Evolutionary conservation across 768 basidiomycete species (phyloP).

Genomic region (Lentinus brumalis): DNA sequence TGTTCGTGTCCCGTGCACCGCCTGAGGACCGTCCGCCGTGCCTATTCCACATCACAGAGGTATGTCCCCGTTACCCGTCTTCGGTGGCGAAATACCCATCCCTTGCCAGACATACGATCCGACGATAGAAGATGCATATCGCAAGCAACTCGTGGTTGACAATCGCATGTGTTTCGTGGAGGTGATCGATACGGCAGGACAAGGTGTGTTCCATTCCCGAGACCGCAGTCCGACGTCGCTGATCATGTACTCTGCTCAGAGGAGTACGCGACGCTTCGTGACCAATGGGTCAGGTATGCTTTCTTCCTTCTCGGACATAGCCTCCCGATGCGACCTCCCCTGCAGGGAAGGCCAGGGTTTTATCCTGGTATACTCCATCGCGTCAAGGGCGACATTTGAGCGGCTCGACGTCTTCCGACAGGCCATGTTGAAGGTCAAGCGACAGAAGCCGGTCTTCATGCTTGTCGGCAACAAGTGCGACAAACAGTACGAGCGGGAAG

Average conservation of each 20-base stretch:
- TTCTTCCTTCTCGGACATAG: slow-evolving; percentile 9
- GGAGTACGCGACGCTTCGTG: slow-evolving; percentile 94
- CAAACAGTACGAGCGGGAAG: slow-evolving; percentile 88
- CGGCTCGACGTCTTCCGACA: slow-evolving; percentile 88
- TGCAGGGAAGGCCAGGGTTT: slow-evolving; percentile 95
- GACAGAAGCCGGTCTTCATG: slow-evolving; percentile 85
- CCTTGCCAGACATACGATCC: slow-evolving; percentile 86
- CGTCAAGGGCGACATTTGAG: slow-evolving; percentile 90
- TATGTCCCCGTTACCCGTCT: background rate
- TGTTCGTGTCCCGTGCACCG: slow-evolving; percentile 13
- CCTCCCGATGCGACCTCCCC: slow-evolving; percentile 11
- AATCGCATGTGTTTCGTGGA: slow-evolving; percentile 95
- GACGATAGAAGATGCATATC: slow-evolving; percentile 97
- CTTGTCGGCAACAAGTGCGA: slow-evolving; percentile 97
- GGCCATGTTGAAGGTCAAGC: slow-evolving; percentile 87
- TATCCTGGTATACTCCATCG: slow-evolving; percentile 95
- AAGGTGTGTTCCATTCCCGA: slow-evolving; percentile 60
- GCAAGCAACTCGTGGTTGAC: slow-evolving; percentile 93
- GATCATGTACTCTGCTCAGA: slow-evolving; percentile 50
- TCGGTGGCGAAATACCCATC: slow-evolving; percentile 6
- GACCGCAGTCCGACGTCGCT: slow-evolving; percentile 12
- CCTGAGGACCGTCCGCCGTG: slow-evolving; percentile 11
- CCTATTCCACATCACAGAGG: slow-evolving; percentile 17
- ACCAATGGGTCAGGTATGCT: slow-evolving; percentile 96
- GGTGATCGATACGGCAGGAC: slow-evolving; percentile 96